A percentile compares a stretch with the other conserved stretches of the same genome.
These are phyloP conservation scores for Fomitiporia mediterranea DNA, from an alignment of 1,284 basidiomycete species.

Conservation along the genomic window DNA sequence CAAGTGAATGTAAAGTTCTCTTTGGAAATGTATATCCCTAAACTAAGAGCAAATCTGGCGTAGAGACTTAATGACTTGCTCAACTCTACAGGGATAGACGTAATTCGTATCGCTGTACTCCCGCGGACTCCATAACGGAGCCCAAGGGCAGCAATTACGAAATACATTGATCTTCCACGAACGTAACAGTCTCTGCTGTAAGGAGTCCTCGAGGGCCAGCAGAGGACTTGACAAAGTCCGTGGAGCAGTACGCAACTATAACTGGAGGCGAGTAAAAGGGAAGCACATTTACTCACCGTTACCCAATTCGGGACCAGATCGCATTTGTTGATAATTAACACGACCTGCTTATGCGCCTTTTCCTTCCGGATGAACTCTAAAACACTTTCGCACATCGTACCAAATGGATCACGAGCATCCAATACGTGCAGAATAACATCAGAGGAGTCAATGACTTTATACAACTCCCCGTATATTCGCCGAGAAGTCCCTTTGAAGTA, in stretches of 20 bases:
- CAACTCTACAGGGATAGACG: constrained; percentile 40
- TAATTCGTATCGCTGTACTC: constrained; percentile 31
- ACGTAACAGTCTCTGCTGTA: constrained; percentile 46
- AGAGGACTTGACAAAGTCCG: constrained; percentile 44
- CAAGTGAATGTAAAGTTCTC: constrained; percentile 12
- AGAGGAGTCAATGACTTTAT: constrained; percentile 99
- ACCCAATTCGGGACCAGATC: constrained; percentile 99
- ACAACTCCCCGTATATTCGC: constrained; percentile 96
- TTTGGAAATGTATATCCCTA: constrained; percentile 34
- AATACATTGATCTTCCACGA: constrained; percentile 51
- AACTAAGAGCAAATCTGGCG: constrained; percentile 38
- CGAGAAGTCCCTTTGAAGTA: constrained; percentile 91
- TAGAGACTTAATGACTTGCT: constrained; percentile 26
- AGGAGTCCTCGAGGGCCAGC: constrained; percentile 28
- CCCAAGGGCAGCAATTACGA: constrained; percentile 34
- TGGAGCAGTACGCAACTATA: constrained; percentile 29
- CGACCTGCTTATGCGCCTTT: constrained; percentile 96
- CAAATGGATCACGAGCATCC: constrained; percentile 94
- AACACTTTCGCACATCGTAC: constrained; percentile 95
- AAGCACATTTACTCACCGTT: constrained; percentile 61
- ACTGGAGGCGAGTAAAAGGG: constrained; percentile 10
- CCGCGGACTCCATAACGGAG: constrained; percentile 27
- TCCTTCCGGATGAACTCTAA: constrained; percentile 94
- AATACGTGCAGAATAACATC: constrained; percentile 96
- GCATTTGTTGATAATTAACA: constrained; percentile 97